Base-by-base conservation (phyloP, 345 rosid species). In the Populus nigra region DNA sequence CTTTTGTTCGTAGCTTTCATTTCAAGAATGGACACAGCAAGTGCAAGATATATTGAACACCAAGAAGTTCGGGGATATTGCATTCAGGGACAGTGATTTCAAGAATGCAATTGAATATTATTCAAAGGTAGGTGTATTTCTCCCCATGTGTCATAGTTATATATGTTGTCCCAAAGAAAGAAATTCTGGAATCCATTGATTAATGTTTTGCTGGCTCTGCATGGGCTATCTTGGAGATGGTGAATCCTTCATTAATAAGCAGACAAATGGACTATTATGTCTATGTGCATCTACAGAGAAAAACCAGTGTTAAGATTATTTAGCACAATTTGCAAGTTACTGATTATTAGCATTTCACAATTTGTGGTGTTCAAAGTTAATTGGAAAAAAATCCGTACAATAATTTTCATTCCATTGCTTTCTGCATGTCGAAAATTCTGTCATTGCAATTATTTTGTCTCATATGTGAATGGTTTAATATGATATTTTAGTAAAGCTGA, bases 21-120 rank as follows among this genome's bases (percentile, higher is more conserved):
- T 93, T 82, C 98, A 93, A 87, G 98, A 93, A 82, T 93, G 97
- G 97, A 93, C 98, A 3, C 97, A 93, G 65, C 94, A 92, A 87
- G 98, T 93, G 76, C 98, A 93, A 81, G 98, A 93, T 74, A 91
- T 93, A 91, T 76, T 93, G 79, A 91, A 89, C 65, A 93, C 92
- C 20, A 93, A 93, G 76, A 93, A 92, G 84, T 85, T 88, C 31
- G 97, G 98, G 53, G 98, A 93, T 72, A 86, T 89, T 81, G 94
- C 97, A 55, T 93, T 93, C 72, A 79, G 97, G 78, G 98, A 93
- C 87, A 90, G 92, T 73, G 94, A 93, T 85, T 93, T 91, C 84
- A 92, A 91, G 82, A 93, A 88, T 73, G 92, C 97, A 7, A 81
- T 92, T 4, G 98, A 93, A 57, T 89, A 87, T 81, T 93, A 93